These are phyloP conservation scores for Pseudocercospora eumusae DNA, from an alignment of 2,329 filamentous ascomycete genomes.

Conservation along the genomic window DNA sequence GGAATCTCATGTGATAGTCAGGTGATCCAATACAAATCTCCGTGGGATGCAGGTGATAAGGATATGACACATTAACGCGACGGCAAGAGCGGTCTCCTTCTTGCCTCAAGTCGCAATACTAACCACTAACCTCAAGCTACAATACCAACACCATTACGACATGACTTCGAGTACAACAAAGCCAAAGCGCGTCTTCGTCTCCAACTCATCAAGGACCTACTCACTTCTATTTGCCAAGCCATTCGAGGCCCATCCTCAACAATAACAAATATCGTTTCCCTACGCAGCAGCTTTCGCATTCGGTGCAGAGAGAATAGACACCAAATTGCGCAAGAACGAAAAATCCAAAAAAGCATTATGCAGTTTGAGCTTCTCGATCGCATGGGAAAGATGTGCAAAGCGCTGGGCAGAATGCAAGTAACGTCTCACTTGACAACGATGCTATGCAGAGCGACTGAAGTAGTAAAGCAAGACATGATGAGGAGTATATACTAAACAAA, in stretches of 20 bases:
- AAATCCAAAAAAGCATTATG: neutral
- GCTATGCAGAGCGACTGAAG: too few species aligned
- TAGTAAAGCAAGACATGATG: too few species aligned
- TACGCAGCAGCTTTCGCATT: neutral
- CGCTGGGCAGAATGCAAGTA: neutral
- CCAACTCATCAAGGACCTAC: neutral
- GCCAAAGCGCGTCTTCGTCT: neutral
- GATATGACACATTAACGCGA: slow-evolving; percentile 1
- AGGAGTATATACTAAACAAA: too few species aligned
- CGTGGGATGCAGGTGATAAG: neutral
- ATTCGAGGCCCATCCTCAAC: neutral
- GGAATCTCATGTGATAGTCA: neutral
- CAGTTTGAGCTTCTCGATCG: too few species aligned
- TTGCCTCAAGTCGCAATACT: neutral
- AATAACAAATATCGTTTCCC: neutral
- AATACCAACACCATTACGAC: neutral
- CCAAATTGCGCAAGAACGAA: neutral
- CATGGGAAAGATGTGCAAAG: too few species aligned
- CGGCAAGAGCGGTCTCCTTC: neutral
- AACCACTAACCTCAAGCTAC: neutral
- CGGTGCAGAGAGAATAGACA: neutral
- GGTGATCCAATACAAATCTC: neutral
- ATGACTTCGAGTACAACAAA: neutral
- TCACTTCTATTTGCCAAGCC: neutral
- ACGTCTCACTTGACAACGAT: neutral